Evolutionary conservation across 257 asterid species (phyloP).

Genomic region (Solanum sparsipilum): DNA sequence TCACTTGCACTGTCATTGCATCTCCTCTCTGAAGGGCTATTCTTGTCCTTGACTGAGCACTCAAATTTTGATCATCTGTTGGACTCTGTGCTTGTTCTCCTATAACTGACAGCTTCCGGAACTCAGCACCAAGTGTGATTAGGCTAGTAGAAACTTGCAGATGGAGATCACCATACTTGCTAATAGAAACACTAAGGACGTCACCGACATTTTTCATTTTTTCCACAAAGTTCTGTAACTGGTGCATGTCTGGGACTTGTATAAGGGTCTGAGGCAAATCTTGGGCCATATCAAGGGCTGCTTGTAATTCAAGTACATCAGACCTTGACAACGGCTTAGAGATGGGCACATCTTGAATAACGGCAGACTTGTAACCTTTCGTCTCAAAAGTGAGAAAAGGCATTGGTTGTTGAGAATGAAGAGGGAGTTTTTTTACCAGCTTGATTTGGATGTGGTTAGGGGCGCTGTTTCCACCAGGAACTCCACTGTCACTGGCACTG

Average conservation of each 20-base stretch:
- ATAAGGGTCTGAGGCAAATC: constrained; percentile 66
- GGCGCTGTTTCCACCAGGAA: background rate
- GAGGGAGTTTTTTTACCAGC: constrained; percentile 65
- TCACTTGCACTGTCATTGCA: constrained; percentile 74
- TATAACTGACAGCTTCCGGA: constrained; percentile 49
- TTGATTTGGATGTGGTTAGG: constrained; percentile 53
- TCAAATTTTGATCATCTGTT: constrained; percentile 27
- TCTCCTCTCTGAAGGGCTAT: constrained; percentile 67
- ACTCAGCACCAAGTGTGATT: constrained; percentile 71
- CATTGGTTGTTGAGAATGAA: constrained; percentile 55
- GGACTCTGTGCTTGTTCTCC: constrained; percentile 58
- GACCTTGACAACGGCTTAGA: constrained; percentile 78
- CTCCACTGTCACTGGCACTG: background rate
- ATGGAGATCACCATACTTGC: constrained; percentile 74
- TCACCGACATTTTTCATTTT: constrained; percentile 85
- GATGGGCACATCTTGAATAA: constrained; percentile 89
- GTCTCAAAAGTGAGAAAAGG: constrained; percentile 85
- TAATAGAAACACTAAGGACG: constrained; percentile 57
- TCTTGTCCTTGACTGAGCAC: constrained; percentile 46
- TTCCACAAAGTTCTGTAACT: constrained; percentile 57
- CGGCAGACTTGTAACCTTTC: constrained; percentile 64
- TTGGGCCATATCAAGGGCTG: constrained; percentile 52
- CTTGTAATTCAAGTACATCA: constrained; percentile 59
- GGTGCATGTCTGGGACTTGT: constrained; percentile 47
- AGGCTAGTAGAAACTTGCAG: constrained; percentile 62